A percentile compares a stretch with the other conserved stretches of the same genome.
These are phyloP conservation scores for Lasiodiplodia sp. DNA, from an alignment of 2,329 filamentous ascomycete species.

Conservation along the genomic window DNA sequence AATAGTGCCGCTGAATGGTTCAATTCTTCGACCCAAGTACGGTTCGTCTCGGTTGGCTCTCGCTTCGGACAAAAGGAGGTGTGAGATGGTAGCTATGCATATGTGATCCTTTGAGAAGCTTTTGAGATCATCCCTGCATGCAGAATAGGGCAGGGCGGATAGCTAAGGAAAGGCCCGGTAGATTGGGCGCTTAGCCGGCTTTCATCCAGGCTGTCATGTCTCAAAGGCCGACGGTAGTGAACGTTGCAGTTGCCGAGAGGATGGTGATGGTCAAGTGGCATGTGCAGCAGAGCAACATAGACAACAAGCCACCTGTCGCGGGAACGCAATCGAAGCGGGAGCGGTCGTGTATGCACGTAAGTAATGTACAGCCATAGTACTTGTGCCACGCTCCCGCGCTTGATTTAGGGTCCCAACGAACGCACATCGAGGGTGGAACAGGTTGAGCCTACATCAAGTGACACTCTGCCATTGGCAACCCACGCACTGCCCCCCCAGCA, in stretches of 20 bases:
- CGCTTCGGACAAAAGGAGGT: not conserved
- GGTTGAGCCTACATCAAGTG: not conserved
- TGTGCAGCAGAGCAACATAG: not conserved
- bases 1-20: not conserved
- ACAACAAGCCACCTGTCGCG: not conserved
- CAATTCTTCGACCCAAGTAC: not conserved
- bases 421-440: not conserved
- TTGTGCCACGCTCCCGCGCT: not conserved
- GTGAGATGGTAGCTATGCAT: not conserved
- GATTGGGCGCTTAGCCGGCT: not conserved
- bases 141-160: not conserved
- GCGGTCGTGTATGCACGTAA: not conserved
- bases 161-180: not conserved
- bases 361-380: conserved; percentile 5
- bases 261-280: conserved; percentile 1
- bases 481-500: not conserved
- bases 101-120: not conserved
- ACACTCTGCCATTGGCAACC: not conserved
- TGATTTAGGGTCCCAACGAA: not conserved
- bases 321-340: not conserved
- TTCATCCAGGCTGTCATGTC: not conserved
- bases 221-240: not conserved
- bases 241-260: not conserved
- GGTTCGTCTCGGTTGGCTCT: not conserved
- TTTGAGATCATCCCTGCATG: not conserved